Evolutionary conservation across 2,329 filamentous ascomycete genomes (phyloP).

Genomic region (Zelopaecilomyces penicillatus): DNA sequence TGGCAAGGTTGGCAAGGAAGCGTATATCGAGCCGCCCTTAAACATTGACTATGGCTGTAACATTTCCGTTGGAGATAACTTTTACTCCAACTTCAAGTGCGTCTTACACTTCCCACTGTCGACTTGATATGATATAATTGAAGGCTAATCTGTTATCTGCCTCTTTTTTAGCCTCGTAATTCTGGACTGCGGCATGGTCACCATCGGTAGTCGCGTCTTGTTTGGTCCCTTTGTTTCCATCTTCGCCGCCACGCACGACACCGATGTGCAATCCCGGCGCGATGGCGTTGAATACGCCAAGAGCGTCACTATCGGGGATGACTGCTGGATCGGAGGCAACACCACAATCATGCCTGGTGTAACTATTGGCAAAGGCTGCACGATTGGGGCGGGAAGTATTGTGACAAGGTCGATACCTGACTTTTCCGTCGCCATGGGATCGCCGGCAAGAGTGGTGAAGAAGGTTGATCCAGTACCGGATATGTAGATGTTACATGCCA

Average conservation of each 20-base stretch:
- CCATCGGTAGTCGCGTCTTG: conserved; percentile 61
- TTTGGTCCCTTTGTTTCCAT: conserved; percentile 66
- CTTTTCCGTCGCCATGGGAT: conserved; percentile 39
- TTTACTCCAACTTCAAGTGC: conserved; percentile 48
- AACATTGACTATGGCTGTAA: conserved; percentile 60
- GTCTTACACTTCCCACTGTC: neutral
- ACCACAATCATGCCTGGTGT: conserved; percentile 43
- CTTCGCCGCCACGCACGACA: conserved; percentile 63
- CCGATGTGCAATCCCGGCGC: conserved; percentile 46
- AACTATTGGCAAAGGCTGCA: conserved; percentile 43
- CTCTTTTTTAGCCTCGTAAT: conserved; percentile 42
- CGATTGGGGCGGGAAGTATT: conserved; percentile 40
- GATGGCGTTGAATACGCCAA: conserved; percentile 39
- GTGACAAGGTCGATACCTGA: conserved; percentile 42
- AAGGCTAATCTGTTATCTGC: neutral
- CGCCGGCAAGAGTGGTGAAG: conserved; percentile 41
- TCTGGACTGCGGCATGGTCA: conserved; percentile 63
- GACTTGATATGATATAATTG: neutral
- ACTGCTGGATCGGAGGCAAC: conserved; percentile 48
- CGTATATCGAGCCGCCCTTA: conserved; percentile 53
- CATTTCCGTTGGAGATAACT: conserved; percentile 50
- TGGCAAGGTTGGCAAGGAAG: conserved; percentile 40
- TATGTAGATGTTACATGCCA: conserved; percentile 8
- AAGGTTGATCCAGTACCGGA: conserved; percentile 32
- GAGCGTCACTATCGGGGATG: conserved; percentile 40